Conservation (phyloP, 1,284 basidiomycete species). For the Meripilus lineatus region DNA sequence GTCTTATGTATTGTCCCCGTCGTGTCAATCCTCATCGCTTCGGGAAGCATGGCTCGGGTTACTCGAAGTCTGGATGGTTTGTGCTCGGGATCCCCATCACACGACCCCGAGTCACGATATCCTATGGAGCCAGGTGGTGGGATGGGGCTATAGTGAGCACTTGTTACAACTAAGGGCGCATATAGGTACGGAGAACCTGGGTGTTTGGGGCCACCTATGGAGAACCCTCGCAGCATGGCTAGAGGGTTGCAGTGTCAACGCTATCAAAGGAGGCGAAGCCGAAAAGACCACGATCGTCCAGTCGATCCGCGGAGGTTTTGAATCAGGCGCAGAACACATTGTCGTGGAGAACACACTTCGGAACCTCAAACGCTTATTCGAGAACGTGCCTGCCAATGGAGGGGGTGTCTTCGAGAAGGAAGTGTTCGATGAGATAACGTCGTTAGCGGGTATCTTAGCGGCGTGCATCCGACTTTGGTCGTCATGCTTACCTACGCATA, state of each 20-base stretch:
- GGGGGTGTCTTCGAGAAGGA: slow-evolving; percentile 13
- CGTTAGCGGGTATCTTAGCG: slow-evolving; percentile 35
- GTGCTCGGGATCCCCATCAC: slow-evolving; percentile 84
- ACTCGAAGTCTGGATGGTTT: slow-evolving; percentile 72
- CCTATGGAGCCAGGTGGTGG: slow-evolving; percentile 81
- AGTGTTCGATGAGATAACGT: not conserved
- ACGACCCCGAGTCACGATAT: slow-evolving; percentile 86
- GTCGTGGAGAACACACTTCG: slow-evolving; percentile 33
- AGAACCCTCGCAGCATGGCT: slow-evolving; percentile 61
- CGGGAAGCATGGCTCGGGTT: slow-evolving; percentile 48
- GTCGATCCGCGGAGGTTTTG: slow-evolving; percentile 36
- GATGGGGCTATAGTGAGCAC: slow-evolving; percentile 72
- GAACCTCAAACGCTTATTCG: slow-evolving; percentile 27
- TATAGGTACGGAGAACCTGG: slow-evolving; percentile 18
- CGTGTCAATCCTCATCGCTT: slow-evolving; percentile 33
- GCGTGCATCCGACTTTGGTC: slow-evolving; percentile 60
- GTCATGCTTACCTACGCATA: slow-evolving; percentile 45
- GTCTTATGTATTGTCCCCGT: slow-evolving; percentile 37
- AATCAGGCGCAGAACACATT: slow-evolving; percentile 31
- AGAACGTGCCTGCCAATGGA: slow-evolving; percentile 9
- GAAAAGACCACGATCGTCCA: slow-evolving; percentile 44
- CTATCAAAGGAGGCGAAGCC: slow-evolving; percentile 55
- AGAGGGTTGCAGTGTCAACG: slow-evolving; percentile 72
- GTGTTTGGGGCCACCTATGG: slow-evolving; percentile 49
- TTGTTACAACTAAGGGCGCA: slow-evolving; percentile 35